Base-by-base conservation (phyloP, 2,329 filamentous ascomycete genomes). In the Chrysosporium queenslandicum region DNA sequence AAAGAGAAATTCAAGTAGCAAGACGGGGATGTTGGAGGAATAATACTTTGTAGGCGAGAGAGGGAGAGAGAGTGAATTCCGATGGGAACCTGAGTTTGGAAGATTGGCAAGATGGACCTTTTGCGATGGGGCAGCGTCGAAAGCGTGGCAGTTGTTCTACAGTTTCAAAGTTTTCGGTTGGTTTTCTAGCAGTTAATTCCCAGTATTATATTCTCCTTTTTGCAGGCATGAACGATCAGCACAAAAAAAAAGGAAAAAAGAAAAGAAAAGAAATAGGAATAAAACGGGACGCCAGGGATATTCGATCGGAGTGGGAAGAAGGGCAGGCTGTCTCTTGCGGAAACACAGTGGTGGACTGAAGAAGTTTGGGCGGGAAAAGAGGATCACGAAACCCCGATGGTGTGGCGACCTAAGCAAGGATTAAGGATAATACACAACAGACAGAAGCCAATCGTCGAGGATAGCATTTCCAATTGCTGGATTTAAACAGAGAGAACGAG, bases 341-440 rank as follows among this genome's bases (percentile, higher is more conserved):
- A 29, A 29, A 29, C 27, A 29, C 27, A 4, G 27, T n/a, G 16
- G 18, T 16, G 20, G 20, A 39, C 36, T 18, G 36, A 39, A 39
- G 36, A 20, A 5, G 32, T 46, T 30, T 27, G 43, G 18, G 32
- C 11, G 14, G n/a, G n/a, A n/a, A n/a, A n/a, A n/a, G n/a, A 11
- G n/a, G 23, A 32, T 40, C 16, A 20, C 39, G 46, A 41, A 23
- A 30, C 46, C 36, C 46, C 46, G 36, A 49, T 49, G 46, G 46
- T 41, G 46, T 49, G 46, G 46, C 46, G 46, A 49, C 46, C 36
- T 30, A 21, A 20, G 23, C 46, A 49, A 49, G 46, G 46, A 49
- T 49, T 20, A 46, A 23, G 43, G 43, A 25, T 43, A 43, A 43
- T 16, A 43, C 23, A 6, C 23, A 16, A 30, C 23, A 30, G 7